Base-by-base conservation (phyloP, 306 rosid genomes). In the Bauhinia variegata region DNA sequence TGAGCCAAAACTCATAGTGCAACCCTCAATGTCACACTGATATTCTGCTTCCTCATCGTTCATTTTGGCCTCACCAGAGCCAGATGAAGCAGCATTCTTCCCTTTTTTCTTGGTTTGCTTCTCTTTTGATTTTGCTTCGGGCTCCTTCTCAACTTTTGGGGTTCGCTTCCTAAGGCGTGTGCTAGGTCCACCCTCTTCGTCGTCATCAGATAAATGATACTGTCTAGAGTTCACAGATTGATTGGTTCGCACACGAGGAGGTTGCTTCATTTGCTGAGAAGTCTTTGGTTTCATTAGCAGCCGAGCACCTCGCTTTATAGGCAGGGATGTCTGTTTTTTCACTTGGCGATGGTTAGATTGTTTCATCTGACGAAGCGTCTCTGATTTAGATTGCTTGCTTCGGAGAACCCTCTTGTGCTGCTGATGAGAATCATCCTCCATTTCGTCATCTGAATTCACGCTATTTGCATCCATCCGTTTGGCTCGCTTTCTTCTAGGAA, bases 1-100 rank as follows among this genome's bases (percentile, higher is more conserved):
- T 14, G 85, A 71, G 41, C 77, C 67, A 53, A 95, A 91, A 65
- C 95, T 83, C 99, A 95, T 95, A 54, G 81, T 83, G 82, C 97
- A 95, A 2, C 99, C 99, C 50, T 95, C 99, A 56, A 95, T 70
- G 58, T 95, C 97, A 65, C 99, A 95, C 60, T 75, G 68, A 65
- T 68, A 85, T 39, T 90, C 96, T 54, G 69, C 77, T 59, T 79
- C 97, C 46, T 79, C 87, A 17, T 84, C 87, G 78, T 77, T 70
- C 17, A 18, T 19, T 77, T 74, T 87, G 60, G 87, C 28, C 8
- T 70, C 75, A 49, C 53, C 70, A 48, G 57, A 76, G 48, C 88
- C 64, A 18, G 75, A 74, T 33, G n/a, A n/a, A n/a, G n/a, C n/a
- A 65, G 77, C 79, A 63, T 63, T 84, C 83, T 89, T 92, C 60